Evolutionary conservation across 2,329 filamentous ascomycete species (phyloP).

Genomic region (Claviceps maximensis): DNA sequence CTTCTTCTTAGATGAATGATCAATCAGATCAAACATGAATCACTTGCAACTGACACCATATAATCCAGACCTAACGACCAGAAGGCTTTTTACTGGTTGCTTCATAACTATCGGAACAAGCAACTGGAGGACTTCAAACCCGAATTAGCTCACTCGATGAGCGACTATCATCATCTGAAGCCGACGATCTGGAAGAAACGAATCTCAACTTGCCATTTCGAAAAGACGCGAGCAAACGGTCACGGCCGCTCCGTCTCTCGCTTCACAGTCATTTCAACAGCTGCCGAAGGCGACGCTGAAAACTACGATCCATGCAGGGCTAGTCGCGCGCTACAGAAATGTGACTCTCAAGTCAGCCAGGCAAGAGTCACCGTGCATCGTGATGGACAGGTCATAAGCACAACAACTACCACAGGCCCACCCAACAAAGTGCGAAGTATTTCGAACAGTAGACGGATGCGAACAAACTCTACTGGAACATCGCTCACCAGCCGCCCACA

Average conservation of each 20-base stretch:
- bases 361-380: slow-evolving; percentile 59
- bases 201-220: slow-evolving; percentile 49
- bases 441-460: slow-evolving; percentile 20
- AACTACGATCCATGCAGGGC: slow-evolving; percentile 81
- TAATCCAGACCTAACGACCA: slow-evolving; percentile 65
- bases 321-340: slow-evolving; percentile 35
- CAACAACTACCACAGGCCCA: slow-evolving; percentile 13
- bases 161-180: slow-evolving; percentile 76
- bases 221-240: slow-evolving; percentile 29
- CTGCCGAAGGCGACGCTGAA: slow-evolving; percentile 36
- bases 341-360: slow-evolving; percentile 39
- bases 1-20: neutral
- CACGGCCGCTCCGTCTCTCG: slow-evolving; percentile 42
- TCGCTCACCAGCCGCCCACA: slow-evolving; percentile 18
- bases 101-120: slow-evolving; percentile 70
- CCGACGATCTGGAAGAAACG: slow-evolving; percentile 45
- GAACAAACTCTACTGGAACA: slow-evolving; percentile 16
- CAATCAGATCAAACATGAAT: neutral
- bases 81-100: slow-evolving; percentile 81
- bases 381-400: slow-evolving; percentile 20
- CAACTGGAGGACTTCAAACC: slow-evolving; percentile 79
- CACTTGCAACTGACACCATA: slow-evolving; percentile 15
- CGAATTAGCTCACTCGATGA: slow-evolving; percentile 69
- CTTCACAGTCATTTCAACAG: slow-evolving; percentile 53
- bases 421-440: slow-evolving; percentile 22